phyloP scores from a whole-genome alignment of 306 rosid genomes.

The Citrullus mucosospermus region DNA sequence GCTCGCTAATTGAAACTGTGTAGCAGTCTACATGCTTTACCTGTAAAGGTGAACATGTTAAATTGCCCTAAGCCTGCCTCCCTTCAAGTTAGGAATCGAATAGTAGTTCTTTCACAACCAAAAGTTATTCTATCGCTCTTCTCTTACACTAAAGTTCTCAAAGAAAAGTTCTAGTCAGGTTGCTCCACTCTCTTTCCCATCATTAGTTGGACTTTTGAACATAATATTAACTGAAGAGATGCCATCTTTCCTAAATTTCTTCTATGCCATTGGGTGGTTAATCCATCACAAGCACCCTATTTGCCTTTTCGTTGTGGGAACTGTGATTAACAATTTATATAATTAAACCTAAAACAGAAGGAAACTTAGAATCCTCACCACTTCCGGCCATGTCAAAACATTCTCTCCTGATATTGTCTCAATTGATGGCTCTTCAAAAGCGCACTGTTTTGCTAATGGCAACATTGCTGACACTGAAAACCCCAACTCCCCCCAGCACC shows the following conservation, averaged over 20 bases:
- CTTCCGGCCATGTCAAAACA: conserved; percentile 92
- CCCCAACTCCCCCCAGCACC: neutral
- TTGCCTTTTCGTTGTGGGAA: neutral
- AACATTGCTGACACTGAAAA: conserved; percentile 89
- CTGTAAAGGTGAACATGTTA: conserved; percentile 21
- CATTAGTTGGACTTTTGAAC: neutral
- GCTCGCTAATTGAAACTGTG: conserved; percentile 50
- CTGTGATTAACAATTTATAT: neutral
- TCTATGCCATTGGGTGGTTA: neutral
- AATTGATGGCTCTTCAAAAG: conserved; percentile 94
- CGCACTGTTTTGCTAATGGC: conserved; percentile 92
- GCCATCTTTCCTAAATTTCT: neutral
- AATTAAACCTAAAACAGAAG: neutral
- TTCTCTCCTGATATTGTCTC: conserved; percentile 92
- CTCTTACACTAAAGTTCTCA: neutral
- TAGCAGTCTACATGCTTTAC: conserved; percentile 77
- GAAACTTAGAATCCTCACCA: conserved; percentile 40
- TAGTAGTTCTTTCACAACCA: neutral
- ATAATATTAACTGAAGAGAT: neutral
- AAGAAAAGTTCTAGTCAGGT: neutral
- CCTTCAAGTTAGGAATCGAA: neutral
- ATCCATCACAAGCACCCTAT: neutral
- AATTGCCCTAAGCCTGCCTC: neutral
- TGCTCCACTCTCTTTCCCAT: neutral
- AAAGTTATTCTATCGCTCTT: neutral